Conservation (phyloP, 768 basidiomycete species). For the Kwoniella sp. region DNA sequence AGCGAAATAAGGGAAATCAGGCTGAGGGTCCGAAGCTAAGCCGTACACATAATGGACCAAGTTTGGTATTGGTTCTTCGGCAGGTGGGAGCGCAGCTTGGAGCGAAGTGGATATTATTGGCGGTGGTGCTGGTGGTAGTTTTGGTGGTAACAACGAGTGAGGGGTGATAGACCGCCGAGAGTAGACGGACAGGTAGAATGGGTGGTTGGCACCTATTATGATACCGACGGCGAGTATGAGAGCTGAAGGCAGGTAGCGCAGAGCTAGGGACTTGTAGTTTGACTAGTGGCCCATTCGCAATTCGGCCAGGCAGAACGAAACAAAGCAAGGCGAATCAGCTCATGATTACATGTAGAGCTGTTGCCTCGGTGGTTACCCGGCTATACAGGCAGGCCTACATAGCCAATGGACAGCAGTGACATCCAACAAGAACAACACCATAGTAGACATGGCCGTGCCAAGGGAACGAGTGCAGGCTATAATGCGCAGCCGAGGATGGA, state of each 20-base stretch:
- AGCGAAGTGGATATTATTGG: conserved; percentile 10
- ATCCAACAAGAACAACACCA: no score
- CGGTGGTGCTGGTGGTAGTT: conserved; percentile 37
- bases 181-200: conserved; percentile 45
- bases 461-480: no score
- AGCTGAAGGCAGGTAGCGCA: conserved; percentile 11
- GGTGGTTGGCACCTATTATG: conserved; percentile 36
- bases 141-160: conserved; percentile 22
- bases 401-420: no score
- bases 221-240: conserved; percentile 35
- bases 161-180: conserved; percentile 26
- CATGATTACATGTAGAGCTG: no score
- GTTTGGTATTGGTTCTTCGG: conserved; percentile 41
- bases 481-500: no score
- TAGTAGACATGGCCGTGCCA: no score
- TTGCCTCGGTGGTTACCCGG: no score
- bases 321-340: background rate
- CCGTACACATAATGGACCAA: conserved; percentile 55
- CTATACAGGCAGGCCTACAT: no score
- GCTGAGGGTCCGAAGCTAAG: conserved; percentile 39
- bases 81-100: conserved; percentile 28
- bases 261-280: background rate
- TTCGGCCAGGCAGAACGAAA: no score
- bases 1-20: conserved; percentile 50
- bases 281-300: background rate